Evolutionary conservation across 2,329 filamentous ascomycete genomes (phyloP).

Genomic region (Fulvia fulva): DNA sequence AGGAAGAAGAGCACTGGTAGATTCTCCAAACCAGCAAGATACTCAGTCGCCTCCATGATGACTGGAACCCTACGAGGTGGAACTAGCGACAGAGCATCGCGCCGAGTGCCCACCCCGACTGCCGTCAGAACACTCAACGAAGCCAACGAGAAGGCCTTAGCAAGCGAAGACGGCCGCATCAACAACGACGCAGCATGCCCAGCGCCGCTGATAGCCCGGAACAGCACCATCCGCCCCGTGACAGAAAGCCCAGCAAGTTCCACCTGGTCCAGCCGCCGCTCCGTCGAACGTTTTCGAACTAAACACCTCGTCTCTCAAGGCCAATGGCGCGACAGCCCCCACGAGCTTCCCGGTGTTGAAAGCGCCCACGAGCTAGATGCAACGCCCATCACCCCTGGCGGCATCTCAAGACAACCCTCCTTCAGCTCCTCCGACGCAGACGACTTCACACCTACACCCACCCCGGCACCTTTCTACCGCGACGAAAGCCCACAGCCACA

Average conservation of each 20-base stretch:
- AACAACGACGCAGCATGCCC: neutral
- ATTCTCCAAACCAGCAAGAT: slow-evolving; percentile 8
- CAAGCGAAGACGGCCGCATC: neutral
- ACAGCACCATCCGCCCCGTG: neutral
- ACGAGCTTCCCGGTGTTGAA: neutral
- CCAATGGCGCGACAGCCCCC: neutral
- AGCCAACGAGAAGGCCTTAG: neutral
- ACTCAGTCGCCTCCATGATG: slow-evolving; percentile 1
- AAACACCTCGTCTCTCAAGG: slow-evolving; percentile 1
- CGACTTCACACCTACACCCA: slow-evolving; percentile 1
- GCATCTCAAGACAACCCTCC: neutral
- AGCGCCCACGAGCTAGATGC: neutral
- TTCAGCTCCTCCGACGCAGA: slow-evolving; percentile 2
- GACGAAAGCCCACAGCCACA: neutral
- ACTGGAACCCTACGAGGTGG: neutral
- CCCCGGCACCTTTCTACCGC: neutral
- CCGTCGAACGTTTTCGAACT: neutral
- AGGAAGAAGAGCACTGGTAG: slow-evolving; percentile 10
- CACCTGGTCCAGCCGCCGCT: neutral
- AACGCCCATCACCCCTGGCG: neutral
- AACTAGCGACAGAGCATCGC: neutral
- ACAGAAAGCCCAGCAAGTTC: neutral
- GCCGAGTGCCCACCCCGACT: neutral
- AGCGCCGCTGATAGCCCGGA: neutral
- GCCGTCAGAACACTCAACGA: neutral